phyloP scores from a whole-genome alignment of 805 yeast species.

The Komagataella pseudopastoris region DNA sequence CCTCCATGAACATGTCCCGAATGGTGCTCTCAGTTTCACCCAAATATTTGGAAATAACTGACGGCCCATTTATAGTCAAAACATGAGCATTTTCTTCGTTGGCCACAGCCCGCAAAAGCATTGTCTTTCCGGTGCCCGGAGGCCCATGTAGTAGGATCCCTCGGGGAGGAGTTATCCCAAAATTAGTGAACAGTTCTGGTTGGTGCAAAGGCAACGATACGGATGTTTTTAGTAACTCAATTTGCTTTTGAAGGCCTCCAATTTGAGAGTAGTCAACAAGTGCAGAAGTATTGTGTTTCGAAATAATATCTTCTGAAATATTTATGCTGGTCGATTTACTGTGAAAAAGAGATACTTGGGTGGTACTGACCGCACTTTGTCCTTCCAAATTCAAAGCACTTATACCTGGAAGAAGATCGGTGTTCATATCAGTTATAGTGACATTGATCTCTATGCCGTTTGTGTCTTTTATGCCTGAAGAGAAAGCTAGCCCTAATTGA shows the following conservation, averaged over 20 bases:
- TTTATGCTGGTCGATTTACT: conserved; percentile 18
- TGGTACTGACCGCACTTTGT: conserved; percentile 34
- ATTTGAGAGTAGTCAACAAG: conserved; percentile 23
- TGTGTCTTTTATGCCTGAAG: background rate
- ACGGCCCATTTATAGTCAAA: conserved; percentile 77
- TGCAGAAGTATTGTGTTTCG: conserved; percentile 27
- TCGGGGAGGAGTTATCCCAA: conserved; percentile 86
- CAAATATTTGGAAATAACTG: conserved; percentile 80
- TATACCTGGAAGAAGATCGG: conserved; percentile 1
- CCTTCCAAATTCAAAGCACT: conserved; percentile 22
- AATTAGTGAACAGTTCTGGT: conserved; percentile 65
- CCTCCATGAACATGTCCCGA: conserved; percentile 77
- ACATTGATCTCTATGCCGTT: conserved; percentile 10
- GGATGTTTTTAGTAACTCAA: conserved; percentile 45
- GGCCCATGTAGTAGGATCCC: conserved; percentile 94
- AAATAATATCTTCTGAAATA: conserved; percentile 10
- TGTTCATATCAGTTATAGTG: conserved; percentile 11
- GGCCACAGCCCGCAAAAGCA: conserved; percentile 76
- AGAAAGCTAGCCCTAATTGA: background rate
- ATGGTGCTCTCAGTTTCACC: conserved; percentile 89
- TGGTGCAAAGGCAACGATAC: conserved; percentile 71
- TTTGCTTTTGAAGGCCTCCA: conserved; percentile 68
- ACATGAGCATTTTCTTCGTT: conserved; percentile 69
- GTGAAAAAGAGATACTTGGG: conserved; percentile 3
- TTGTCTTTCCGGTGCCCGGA: conserved; percentile 93